These are phyloP conservation scores for Neonectria sp. DNA, from an alignment of 2,329 filamentous ascomycete species.

Conservation along the genomic window DNA sequence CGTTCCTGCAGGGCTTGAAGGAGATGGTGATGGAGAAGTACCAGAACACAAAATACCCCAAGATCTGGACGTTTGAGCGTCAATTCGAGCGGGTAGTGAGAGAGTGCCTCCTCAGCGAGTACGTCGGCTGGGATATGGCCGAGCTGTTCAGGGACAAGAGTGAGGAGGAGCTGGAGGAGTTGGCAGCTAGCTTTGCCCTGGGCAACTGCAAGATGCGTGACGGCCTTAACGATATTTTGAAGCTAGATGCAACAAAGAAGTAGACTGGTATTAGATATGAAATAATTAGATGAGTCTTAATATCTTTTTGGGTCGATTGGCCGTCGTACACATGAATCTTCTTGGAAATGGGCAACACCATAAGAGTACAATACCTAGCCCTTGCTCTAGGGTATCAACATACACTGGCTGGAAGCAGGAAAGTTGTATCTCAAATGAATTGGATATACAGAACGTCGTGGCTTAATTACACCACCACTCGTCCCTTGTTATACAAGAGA, in stretches of 20 bases:
- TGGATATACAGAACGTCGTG: too few relatives aligned
- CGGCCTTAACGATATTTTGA: constrained; percentile 66
- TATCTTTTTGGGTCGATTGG: background rate
- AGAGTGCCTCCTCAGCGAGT: constrained; percentile 61
- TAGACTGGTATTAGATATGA: background rate
- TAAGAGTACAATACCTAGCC: too few relatives aligned
- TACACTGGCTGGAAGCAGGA: too few relatives aligned
- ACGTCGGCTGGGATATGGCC: constrained; percentile 68
- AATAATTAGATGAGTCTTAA: background rate
- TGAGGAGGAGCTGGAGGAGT: constrained; percentile 67
- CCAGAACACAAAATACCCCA: constrained; percentile 62
- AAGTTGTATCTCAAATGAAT: too few relatives aligned
- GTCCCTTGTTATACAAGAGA: background rate
- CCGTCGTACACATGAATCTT: too few relatives aligned
- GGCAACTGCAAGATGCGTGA: constrained; percentile 68
- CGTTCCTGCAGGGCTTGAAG: constrained; percentile 58
- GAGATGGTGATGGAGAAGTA: constrained; percentile 59
- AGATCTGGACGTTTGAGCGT: constrained; percentile 65
- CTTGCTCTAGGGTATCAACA: too few relatives aligned
- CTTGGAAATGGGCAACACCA: too few relatives aligned
- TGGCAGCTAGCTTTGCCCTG: constrained; percentile 66
- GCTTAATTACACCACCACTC: background rate
- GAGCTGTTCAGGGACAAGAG: constrained; percentile 67
- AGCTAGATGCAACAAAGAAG: constrained; percentile 31
- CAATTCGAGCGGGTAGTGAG: constrained; percentile 63